Evolutionary conservation across 1,139 yeast species (phyloP).

Genomic region (Candida tropicalis): DNA sequence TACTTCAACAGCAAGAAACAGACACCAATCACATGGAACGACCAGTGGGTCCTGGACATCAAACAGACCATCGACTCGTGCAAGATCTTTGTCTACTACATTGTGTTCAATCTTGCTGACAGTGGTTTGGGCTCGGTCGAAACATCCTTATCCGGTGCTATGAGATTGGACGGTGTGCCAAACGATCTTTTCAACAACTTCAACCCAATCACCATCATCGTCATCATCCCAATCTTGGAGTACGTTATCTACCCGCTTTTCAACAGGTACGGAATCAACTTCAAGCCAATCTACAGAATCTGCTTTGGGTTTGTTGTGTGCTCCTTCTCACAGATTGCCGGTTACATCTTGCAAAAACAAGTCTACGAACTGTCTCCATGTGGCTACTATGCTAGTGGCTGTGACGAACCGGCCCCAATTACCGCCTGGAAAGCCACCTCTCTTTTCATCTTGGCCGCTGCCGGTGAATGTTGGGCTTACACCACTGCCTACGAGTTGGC

Average conservation of each 20-base stretch:
- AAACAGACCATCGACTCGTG: constrained; percentile 61
- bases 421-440: constrained; percentile 59
- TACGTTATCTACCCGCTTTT: constrained; percentile 59
- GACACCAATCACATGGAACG: constrained; percentile 46
- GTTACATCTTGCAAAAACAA: constrained; percentile 40
- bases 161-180: constrained; percentile 69
- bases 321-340: constrained; percentile 42
- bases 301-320: constrained; percentile 38
- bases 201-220: constrained; percentile 67
- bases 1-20: constrained; percentile 29
- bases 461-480: constrained; percentile 69
- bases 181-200: constrained; percentile 70
- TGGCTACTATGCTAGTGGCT: constrained; percentile 47
- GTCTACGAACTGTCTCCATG: constrained; percentile 41
- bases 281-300: constrained; percentile 40
- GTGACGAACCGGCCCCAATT: constrained; percentile 52
- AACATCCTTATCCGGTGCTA: constrained; percentile 66
- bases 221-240: constrained; percentile 66
- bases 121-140: constrained; percentile 66
- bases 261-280: constrained; percentile 46
- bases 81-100: constrained; percentile 62
- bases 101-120: constrained; percentile 64
- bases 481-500: constrained; percentile 73
- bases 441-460: constrained; percentile 58
- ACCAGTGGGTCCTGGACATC: constrained; percentile 65